These are phyloP conservation scores for Corylus americana DNA, from an alignment of 306 rosid species.

Conservation along the genomic window DNA sequence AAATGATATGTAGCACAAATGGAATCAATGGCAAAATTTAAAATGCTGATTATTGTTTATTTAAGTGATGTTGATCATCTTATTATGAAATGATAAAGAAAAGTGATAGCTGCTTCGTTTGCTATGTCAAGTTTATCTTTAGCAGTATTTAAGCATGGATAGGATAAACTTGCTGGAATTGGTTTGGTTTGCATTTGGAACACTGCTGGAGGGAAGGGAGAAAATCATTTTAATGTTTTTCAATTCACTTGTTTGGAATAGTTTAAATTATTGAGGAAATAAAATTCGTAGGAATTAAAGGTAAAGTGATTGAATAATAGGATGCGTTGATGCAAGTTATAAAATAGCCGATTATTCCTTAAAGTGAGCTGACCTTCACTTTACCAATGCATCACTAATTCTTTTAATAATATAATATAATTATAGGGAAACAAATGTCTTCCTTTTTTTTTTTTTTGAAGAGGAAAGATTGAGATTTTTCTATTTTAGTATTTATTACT, in stretches of 20 bases:
- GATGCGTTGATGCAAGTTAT: neutral
- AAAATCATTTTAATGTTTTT: neutral
- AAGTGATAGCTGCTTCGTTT: neutral
- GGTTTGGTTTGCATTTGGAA: neutral
- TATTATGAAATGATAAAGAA: neutral
- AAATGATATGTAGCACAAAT: neutral
- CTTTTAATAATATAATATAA: neutral
- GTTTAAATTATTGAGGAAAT: neutral
- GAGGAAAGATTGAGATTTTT: neutral
- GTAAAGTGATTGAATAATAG: neutral
- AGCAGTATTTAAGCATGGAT: neutral
- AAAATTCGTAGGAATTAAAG: neutral
- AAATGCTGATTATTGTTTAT: neutral
- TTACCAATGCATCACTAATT: neutral
- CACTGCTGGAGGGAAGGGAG: neutral
- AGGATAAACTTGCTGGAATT: neutral
- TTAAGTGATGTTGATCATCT: neutral
- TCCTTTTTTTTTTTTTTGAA: neutral
- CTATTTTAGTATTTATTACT: too few relatives aligned
- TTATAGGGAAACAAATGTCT: neutral
- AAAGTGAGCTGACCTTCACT: neutral
- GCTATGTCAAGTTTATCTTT: neutral
- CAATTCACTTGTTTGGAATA: neutral
- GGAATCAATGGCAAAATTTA: neutral
- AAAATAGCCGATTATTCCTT: neutral